Evolutionary conservation across 306 rosid genomes (phyloP).

Genomic region (peach (Prunus persica)): DNA sequence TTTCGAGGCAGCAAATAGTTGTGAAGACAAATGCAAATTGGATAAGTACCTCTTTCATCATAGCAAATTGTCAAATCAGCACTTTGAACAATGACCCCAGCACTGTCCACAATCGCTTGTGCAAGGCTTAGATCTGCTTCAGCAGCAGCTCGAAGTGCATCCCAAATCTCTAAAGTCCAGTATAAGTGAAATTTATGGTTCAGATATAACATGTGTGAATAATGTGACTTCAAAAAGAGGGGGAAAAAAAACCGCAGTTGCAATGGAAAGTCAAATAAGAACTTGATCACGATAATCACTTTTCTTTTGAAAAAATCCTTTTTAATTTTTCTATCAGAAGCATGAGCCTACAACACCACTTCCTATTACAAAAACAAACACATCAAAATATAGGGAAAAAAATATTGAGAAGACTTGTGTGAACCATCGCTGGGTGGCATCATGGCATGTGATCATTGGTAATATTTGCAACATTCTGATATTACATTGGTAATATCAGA

Average conservation of each 20-base stretch:
- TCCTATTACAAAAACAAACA: background rate
- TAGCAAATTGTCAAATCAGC: conserved; percentile 91
- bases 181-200: conserved; percentile 30
- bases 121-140: conserved; percentile 88
- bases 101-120: conserved; percentile 93
- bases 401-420: background rate
- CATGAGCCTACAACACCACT: background rate
- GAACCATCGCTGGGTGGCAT: background rate
- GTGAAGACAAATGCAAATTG: conserved; percentile 17
- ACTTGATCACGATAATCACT: background rate
- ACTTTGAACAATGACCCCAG: conserved; percentile 93
- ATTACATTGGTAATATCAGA: background rate
- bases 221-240: background rate
- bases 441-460: background rate
- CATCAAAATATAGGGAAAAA: background rate
- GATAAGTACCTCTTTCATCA: conserved; percentile 83
- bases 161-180: conserved; percentile 84
- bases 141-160: conserved; percentile 96
- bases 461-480: conserved; percentile 1
- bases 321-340: background rate
- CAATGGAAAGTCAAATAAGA: conserved; percentile 9
- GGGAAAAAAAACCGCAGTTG: background rate
- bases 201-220: conserved; percentile 7
- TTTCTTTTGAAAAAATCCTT: background rate
- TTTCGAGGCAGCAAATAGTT: background rate